phyloP scores from a whole-genome alignment of 805 yeast species.

The Metschnikowia colocasiae region DNA sequence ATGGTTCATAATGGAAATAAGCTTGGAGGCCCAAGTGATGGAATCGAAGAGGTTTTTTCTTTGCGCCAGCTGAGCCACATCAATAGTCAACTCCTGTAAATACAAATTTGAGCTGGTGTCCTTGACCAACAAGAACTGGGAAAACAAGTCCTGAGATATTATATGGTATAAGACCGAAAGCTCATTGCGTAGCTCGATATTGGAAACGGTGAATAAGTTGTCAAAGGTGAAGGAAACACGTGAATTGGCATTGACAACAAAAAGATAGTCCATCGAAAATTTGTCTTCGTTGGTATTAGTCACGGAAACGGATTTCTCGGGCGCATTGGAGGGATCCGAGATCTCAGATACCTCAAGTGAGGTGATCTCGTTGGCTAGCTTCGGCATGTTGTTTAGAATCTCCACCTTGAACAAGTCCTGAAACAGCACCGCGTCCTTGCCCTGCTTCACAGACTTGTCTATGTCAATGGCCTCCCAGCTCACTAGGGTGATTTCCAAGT shows the following conservation, averaged over 20 bases:
- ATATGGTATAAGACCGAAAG: slow-evolving; percentile 20
- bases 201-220: slow-evolving; percentile 27
- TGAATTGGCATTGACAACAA: slow-evolving; percentile 22
- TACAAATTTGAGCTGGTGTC: slow-evolving; percentile 10
- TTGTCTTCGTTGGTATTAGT: slow-evolving; percentile 12
- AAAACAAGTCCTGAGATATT: slow-evolving; percentile 22
- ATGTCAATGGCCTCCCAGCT: slow-evolving; percentile 17
- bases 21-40: slow-evolving; percentile 24
- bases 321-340: slow-evolving; percentile 7
- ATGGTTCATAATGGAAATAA: slow-evolving; percentile 24
- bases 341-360: slow-evolving; percentile 8
- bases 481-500: slow-evolving; percentile 15
- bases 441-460: slow-evolving; percentile 2
- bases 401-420: slow-evolving; percentile 27
- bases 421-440: slow-evolving; percentile 7
- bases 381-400: slow-evolving; percentile 34
- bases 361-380: slow-evolving; percentile 19
- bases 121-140: slow-evolving; percentile 26
- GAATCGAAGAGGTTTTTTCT: slow-evolving; percentile 21
- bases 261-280: slow-evolving; percentile 22
- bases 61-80: slow-evolving; percentile 3
- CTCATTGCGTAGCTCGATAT: slow-evolving; percentile 21
- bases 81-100: slow-evolving; percentile 18
- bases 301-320: slow-evolving; percentile 10
- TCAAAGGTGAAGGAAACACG: slow-evolving; percentile 30